phyloP scores from a whole-genome alignment of 1,284 basidiomycete species.

The Tylopilus sp. region DNA sequence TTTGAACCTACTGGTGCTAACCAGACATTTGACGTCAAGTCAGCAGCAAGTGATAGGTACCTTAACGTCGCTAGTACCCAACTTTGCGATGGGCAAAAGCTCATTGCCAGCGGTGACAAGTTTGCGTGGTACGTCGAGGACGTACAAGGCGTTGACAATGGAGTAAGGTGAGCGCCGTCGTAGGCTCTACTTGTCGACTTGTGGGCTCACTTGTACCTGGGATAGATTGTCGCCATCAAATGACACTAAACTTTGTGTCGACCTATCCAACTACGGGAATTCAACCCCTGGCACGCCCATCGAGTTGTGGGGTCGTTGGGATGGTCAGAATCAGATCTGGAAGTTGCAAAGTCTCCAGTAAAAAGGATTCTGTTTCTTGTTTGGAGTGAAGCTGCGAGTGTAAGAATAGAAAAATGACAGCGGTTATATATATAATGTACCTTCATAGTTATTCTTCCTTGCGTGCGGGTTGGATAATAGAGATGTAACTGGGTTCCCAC shows the following conservation, averaged over 20 bases:
- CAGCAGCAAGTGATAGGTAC: constrained; percentile 50
- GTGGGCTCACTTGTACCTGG: background rate
- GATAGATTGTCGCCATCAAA: constrained; percentile 38
- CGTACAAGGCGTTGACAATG: constrained; percentile 17
- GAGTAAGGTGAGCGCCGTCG: constrained; percentile 28
- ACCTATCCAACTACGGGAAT: constrained; percentile 49
- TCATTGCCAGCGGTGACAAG: constrained; percentile 46
- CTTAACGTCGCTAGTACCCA: constrained; percentile 47
- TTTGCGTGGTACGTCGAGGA: constrained; percentile 57
- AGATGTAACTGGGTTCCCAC: no score
- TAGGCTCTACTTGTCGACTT: no score
- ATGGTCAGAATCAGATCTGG: constrained; percentile 48
- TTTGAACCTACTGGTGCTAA: constrained; percentile 49
- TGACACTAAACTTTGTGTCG: constrained; percentile 32
- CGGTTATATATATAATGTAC: no score
- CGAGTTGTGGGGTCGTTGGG: constrained; percentile 46
- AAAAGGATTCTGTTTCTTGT: background rate
- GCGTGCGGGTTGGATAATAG: no score
- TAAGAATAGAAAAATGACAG: no score
- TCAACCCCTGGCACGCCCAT: constrained; percentile 43
- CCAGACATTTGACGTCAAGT: constrained; percentile 53
- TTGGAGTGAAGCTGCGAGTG: no score
- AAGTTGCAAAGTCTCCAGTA: constrained; percentile 25
- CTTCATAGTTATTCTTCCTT: no score
- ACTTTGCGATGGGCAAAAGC: constrained; percentile 30